phyloP scores from a whole-genome alignment of 2,329 filamentous ascomycete species.

The Fusarium sp. region DNA sequence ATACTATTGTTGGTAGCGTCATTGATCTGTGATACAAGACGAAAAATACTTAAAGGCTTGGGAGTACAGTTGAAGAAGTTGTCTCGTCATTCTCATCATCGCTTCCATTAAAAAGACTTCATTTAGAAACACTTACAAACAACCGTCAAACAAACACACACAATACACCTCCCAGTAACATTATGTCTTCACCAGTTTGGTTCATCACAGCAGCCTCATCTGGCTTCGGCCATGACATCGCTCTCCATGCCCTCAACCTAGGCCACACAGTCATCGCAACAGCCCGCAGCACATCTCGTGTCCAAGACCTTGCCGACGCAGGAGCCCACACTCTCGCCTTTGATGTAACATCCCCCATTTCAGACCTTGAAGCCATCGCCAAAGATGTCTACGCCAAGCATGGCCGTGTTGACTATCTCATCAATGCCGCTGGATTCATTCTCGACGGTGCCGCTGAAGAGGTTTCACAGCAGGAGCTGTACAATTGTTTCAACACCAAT shows the following conservation, averaged over 20 bases:
- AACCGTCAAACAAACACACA: not conserved
- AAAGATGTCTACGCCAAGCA: slow-evolving; percentile 48
- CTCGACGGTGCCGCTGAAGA: slow-evolving; percentile 58
- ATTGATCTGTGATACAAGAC: not conserved
- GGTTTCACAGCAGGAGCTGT: slow-evolving; percentile 52
- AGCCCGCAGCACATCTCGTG: slow-evolving; percentile 55
- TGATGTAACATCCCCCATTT: slow-evolving; percentile 58
- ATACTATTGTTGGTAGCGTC: not conserved
- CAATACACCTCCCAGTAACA: not conserved
- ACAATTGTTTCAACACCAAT: slow-evolving; percentile 62
- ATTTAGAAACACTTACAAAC: not conserved
- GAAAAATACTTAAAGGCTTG: not conserved
- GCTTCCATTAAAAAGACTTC: not conserved
- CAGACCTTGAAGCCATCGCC: slow-evolving; percentile 52
- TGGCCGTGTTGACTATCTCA: slow-evolving; percentile 59
- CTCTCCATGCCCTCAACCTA: slow-evolving; percentile 55
- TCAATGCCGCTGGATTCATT: slow-evolving; percentile 62
- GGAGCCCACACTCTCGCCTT: slow-evolving; percentile 59
- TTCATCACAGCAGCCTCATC: slow-evolving; percentile 65
- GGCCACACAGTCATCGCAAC: slow-evolving; percentile 65
- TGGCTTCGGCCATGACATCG: slow-evolving; percentile 62
- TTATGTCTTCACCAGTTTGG: slow-evolving; percentile 56
- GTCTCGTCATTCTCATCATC: not conserved
- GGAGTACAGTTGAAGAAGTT: not conserved
- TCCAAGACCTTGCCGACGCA: slow-evolving; percentile 55